Percentiles rank a stretch among this genome's conserved stretches.
phyloP scores from a whole-genome alignment of 1,139 yeast genomes.

The Pichia sp. region DNA sequence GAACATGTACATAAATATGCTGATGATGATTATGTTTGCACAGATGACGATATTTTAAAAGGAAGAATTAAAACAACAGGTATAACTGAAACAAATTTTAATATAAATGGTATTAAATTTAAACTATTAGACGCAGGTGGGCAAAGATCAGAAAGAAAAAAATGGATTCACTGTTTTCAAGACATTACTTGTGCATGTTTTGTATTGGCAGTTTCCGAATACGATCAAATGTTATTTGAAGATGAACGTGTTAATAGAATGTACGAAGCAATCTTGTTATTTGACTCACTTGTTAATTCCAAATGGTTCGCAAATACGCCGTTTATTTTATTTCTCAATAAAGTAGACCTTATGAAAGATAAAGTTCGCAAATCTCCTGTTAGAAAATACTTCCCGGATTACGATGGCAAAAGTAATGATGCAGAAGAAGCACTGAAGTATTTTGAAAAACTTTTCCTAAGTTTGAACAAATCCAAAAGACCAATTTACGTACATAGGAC shows the following conservation, averaged over 20 bases:
- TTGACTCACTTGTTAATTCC: constrained; percentile 81
- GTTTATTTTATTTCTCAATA: constrained; percentile 81
- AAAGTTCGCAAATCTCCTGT: constrained; percentile 65
- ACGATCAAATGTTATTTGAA: constrained; percentile 87
- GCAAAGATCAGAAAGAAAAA: constrained; percentile 85
- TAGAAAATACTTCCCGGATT: constrained; percentile 66
- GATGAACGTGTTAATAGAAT: constrained; percentile 85
- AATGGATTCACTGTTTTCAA: constrained; percentile 96
- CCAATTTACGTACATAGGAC: constrained; percentile 88
- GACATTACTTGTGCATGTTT: constrained; percentile 84
- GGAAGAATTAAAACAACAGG: constrained; percentile 97
- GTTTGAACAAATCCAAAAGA: constrained; percentile 57
- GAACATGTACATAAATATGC: constrained; percentile 61
- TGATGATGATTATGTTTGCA: constrained; percentile 58
- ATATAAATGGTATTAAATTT: constrained; percentile 59
- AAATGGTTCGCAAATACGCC: constrained; percentile 83
- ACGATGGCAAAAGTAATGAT: constrained; percentile 54
- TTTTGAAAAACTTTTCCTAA: constrained; percentile 59
- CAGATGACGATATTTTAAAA: constrained; percentile 75
- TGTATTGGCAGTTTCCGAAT: constrained; percentile 89
- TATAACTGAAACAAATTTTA: constrained; percentile 79
- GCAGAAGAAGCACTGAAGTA: constrained; percentile 60
- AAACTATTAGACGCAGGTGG: constrained; percentile 96
- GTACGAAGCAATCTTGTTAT: constrained; percentile 82
- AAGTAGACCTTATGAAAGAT: constrained; percentile 71